Percentiles rank a stretch among this genome's conserved stretches.
Conservation (phyloP, 2,329 filamentous ascomycete genomes). For the Diaporthe velutina region DNA sequence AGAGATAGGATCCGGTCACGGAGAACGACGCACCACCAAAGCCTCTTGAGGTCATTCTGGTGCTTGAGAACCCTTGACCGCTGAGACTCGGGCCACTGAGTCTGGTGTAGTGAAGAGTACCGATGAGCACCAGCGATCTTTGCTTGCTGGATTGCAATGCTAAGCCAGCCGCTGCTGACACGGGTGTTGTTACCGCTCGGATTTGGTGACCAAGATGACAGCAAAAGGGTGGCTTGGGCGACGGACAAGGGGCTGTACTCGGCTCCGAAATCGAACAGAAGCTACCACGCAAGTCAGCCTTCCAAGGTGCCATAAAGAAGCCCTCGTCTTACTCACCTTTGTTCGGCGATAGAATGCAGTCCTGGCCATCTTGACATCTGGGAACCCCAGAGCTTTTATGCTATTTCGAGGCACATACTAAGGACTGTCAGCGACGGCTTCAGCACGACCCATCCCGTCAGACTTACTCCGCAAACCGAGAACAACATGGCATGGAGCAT, state of each 20-base stretch:
- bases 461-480: conserved; percentile 54
- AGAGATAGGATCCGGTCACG: conserved; percentile 52
- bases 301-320: background rate
- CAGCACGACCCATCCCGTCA: background rate
- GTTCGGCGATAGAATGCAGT: conserved; percentile 58
- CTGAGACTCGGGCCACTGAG: conserved; percentile 47
- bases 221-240: conserved; percentile 57
- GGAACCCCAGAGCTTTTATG: conserved; percentile 57
- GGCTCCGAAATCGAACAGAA: conserved; percentile 59
- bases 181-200: conserved; percentile 44
- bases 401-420: conserved; percentile 55
- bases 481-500: conserved; percentile 61
- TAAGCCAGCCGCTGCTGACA: conserved; percentile 59
- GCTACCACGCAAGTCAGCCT: conserved; percentile 41
- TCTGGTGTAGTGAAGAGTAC: conserved; percentile 47
- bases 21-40: conserved; percentile 55
- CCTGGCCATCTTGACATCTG: conserved; percentile 57
- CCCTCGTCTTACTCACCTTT: conserved; percentile 48
- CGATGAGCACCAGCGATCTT: conserved; percentile 59
- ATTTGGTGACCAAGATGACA: conserved; percentile 57
- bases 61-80: conserved; percentile 27
- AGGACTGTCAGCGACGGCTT: background rate
- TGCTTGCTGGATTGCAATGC: conserved; percentile 63
- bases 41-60: conserved; percentile 47
- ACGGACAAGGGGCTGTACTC: conserved; percentile 56